phyloP scores from a whole-genome alignment of 2,329 filamentous ascomycete genomes.

The Mycosphaerella sp. region DNA sequence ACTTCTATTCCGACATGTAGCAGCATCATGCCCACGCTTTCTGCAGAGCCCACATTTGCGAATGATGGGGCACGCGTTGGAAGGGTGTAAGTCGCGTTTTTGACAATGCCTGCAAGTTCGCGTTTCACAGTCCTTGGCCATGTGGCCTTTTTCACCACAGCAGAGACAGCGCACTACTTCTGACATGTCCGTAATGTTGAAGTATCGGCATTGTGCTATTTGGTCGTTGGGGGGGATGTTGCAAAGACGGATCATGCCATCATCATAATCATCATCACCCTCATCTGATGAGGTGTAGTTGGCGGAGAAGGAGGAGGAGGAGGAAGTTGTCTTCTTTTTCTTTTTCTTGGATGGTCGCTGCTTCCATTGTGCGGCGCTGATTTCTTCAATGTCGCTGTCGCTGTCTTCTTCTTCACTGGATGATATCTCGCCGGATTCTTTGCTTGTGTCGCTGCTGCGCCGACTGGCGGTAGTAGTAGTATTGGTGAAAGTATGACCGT shows the following conservation, averaged over 20 bases:
- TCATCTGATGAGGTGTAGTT: neutral
- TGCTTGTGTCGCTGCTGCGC: constrained; percentile 8
- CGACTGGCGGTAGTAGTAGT: neutral
- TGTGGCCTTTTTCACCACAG: constrained; percentile 15
- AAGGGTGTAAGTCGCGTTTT: constrained; percentile 7
- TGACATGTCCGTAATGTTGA: constrained; percentile 2
- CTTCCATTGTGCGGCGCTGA: neutral
- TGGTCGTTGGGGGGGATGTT: constrained; percentile 1
- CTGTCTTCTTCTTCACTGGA: neutral
- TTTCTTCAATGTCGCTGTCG: constrained; percentile 1
- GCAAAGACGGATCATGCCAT: neutral
- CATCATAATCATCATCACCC: neutral
- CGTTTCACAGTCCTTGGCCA: constrained; percentile 4
- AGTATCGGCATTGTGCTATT: constrained; percentile 5
- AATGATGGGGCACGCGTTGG: constrained; percentile 9
- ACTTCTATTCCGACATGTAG: constrained; percentile 4
- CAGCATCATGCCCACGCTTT: constrained; percentile 14
- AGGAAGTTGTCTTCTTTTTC: constrained; percentile 1
- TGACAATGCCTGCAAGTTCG: constrained; percentile 14
- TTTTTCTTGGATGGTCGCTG: neutral
- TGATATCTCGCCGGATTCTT: neutral
- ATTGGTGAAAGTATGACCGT: neutral
- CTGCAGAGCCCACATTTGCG: constrained; percentile 16
- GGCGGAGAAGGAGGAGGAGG: neutral
- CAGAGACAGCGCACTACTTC: constrained; percentile 13